phyloP scores from a whole-genome alignment of 768 basidiomycete species.

The Kwoniella pini region DNA sequence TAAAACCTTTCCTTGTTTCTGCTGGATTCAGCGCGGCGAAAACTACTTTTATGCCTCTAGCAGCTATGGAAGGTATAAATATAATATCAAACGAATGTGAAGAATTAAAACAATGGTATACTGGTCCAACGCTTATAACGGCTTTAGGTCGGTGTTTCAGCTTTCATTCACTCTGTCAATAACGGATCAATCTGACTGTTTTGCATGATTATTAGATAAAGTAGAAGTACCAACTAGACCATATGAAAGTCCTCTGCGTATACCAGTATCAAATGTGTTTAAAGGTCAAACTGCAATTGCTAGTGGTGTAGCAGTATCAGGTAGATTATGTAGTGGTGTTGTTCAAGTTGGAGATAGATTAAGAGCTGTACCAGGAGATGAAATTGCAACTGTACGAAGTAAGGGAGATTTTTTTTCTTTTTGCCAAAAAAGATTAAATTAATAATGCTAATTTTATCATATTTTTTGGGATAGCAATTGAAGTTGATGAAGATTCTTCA shows the following conservation, averaged over 20 bases:
- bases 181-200: no score
- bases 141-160: conserved; percentile 64
- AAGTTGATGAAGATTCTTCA: conserved; percentile 72
- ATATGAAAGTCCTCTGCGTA: conserved; percentile 71
- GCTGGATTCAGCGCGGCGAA: conserved; percentile 81
- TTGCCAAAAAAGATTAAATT: no score
- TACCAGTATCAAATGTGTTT: conserved; percentile 95
- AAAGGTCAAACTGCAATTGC: conserved; percentile 75
- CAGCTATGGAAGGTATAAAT: conserved; percentile 87
- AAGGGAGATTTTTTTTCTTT: no score
- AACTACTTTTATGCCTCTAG: conserved; percentile 81
- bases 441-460: not conserved
- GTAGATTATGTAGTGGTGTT: conserved; percentile 80
- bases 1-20: conserved; percentile 80
- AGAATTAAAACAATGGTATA: conserved; percentile 72
- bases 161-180: no score
- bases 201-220: conserved; percentile 60
- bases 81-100: conserved; percentile 61
- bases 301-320: conserved; percentile 70
- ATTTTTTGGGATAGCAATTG: conserved; percentile 65
- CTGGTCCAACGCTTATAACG: conserved; percentile 79
- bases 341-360: conserved; percentile 89
- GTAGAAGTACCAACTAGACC: conserved; percentile 79
- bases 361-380: conserved; percentile 87
- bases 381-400: conserved; percentile 72